Evolutionary conservation across 208 protist genomes (phyloP).

Genomic region (Acanthamoeba sp.): DNA sequence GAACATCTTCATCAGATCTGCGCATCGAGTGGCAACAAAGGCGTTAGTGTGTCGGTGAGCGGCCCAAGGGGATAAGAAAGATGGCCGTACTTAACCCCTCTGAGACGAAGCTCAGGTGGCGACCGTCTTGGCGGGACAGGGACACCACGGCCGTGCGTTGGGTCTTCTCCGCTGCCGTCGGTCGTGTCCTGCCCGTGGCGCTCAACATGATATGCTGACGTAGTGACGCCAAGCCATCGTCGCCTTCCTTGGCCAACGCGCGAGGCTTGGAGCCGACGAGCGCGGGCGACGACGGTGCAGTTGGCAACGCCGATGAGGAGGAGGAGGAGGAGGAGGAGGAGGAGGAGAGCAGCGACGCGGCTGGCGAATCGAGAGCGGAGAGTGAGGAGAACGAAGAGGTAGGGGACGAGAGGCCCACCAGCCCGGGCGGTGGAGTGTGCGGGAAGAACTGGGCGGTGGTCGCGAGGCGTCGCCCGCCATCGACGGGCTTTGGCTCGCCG

Average conservation of each 20-base stretch:
- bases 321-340: too few species aligned
- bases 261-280: too few species aligned
- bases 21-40: background rate
- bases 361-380: background rate
- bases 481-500: background rate
- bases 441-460: background rate
- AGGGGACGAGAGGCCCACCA: background rate
- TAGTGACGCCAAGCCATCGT: too few species aligned
- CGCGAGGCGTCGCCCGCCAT: background rate
- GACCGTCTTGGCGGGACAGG: background rate
- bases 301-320: background rate
- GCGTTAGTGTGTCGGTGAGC: background rate
- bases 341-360: too few species aligned
- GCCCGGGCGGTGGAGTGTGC: background rate
- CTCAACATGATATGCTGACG: background rate
- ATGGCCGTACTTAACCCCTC: background rate
- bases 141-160: background rate
- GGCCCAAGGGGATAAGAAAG: background rate
- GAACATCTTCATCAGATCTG: constrained; percentile 34
- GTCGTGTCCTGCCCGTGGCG: background rate
- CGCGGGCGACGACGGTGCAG: background rate
- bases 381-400: background rate
- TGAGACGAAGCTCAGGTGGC: constrained; percentile 18
- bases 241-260: too few species aligned
- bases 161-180: background rate